phyloP scores from a whole-genome alignment of 345 rosid genomes.

The Melaleuca alternifolia region DNA sequence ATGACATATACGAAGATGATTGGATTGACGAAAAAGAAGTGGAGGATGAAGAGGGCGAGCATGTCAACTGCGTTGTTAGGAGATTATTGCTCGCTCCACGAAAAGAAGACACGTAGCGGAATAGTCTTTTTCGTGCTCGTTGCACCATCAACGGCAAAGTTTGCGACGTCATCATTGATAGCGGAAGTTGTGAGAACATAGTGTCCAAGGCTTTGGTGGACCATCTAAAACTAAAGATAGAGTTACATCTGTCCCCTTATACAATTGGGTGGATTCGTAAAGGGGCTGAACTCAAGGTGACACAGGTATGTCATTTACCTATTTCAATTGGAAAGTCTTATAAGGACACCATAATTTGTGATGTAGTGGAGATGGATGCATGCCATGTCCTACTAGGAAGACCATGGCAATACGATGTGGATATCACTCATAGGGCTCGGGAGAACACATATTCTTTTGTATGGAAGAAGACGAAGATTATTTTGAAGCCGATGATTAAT shows the following conservation, averaged over 20 bases:
- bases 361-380: background rate
- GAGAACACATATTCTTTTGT: background rate
- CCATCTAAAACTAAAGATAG: background rate
- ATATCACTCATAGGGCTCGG: background rate
- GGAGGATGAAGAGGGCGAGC: background rate
- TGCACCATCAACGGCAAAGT: background rate
- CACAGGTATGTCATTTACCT: background rate
- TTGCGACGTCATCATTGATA: background rate
- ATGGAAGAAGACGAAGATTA: background rate
- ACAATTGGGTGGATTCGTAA: background rate
- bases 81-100: fast-evolving
- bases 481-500: too few relatives aligned
- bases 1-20: background rate
- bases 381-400: background rate
- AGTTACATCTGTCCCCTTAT: background rate
- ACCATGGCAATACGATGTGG: background rate
- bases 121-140: background rate
- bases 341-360: background rate
- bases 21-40: background rate
- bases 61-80: background rate
- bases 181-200: background rate
- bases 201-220: background rate
- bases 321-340: background rate
- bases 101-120: background rate
- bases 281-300: background rate